These are phyloP conservation scores for Lojkania enalia DNA, from an alignment of 2,329 filamentous ascomycete species.

Conservation along the genomic window DNA sequence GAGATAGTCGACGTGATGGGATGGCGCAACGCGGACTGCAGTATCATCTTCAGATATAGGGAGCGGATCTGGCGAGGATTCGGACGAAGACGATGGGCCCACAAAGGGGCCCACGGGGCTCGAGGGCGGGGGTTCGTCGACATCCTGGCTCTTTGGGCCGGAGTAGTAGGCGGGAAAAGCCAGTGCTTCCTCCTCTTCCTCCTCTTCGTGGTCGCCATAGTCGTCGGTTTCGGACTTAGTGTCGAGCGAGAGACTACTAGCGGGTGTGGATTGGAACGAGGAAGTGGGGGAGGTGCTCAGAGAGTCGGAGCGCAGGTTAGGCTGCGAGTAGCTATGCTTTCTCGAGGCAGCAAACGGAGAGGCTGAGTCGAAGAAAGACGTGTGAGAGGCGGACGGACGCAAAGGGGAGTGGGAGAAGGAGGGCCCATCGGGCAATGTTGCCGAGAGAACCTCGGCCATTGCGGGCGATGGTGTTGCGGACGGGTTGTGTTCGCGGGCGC, in stretches of 20 bases:
- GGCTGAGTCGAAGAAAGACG: slow-evolving; percentile 48
- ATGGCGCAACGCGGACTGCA: slow-evolving; percentile 72
- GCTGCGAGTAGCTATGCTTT: slow-evolving; percentile 39
- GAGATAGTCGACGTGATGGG: slow-evolving; percentile 91
- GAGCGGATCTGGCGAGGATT: slow-evolving; percentile 60
- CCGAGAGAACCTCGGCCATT: slow-evolving; percentile 51
- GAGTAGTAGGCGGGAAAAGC: slow-evolving; percentile 50
- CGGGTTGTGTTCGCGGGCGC: slow-evolving; percentile 13
- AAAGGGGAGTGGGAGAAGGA: slow-evolving; percentile 48
- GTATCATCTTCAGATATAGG: slow-evolving; percentile 74
- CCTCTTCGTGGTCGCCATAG: slow-evolving; percentile 52
- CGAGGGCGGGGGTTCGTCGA: slow-evolving; percentile 42
- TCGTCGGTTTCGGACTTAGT: slow-evolving; percentile 58
- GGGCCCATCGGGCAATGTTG: slow-evolving; percentile 48
- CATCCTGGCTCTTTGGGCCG: slow-evolving; percentile 15
- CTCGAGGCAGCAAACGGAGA: slow-evolving; percentile 30
- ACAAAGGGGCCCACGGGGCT: slow-evolving; percentile 52
- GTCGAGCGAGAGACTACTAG: slow-evolving; percentile 65
- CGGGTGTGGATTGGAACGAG: slow-evolving; percentile 65
- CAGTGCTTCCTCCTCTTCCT: slow-evolving; percentile 50
- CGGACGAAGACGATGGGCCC: slow-evolving; percentile 48
- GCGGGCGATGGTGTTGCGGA: slow-evolving; percentile 9
- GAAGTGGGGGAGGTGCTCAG: slow-evolving; percentile 48
- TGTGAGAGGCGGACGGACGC: slow-evolving; percentile 48
- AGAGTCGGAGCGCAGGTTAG: slow-evolving; percentile 43